Evolutionary conservation across 2,329 filamentous ascomycete species (phyloP).

Genomic region (Aurifilum marmelostoma): DNA sequence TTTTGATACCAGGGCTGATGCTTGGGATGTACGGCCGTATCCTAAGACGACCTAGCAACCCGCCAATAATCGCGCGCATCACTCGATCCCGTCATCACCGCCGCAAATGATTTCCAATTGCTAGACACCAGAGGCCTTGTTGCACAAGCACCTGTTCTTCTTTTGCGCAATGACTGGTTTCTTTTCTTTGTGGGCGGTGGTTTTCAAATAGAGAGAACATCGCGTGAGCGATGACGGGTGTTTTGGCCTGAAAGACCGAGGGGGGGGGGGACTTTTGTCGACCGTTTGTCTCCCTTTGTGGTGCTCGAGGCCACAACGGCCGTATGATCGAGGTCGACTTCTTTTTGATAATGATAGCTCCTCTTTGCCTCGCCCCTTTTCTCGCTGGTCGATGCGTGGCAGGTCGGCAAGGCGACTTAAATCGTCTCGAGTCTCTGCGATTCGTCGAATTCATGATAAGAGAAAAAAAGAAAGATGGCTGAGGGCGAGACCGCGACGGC

Average conservation of each 20-base stretch:
- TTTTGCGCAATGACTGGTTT: too few relatives aligned
- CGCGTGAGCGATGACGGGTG: background rate
- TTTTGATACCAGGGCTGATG: background rate
- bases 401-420: too few relatives aligned
- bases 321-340: background rate
- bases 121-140: background rate
- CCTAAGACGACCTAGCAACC: background rate
- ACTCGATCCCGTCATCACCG: background rate
- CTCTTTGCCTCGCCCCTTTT: too few relatives aligned
- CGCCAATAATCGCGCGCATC: background rate
- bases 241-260: background rate
- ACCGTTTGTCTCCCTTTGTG: conserved; percentile 12
- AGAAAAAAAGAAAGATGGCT: background rate
- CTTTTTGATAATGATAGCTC: too few relatives aligned
- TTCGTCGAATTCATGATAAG: background rate
- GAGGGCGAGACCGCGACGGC: background rate
- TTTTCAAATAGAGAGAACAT: too few relatives aligned
- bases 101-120: background rate
- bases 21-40: background rate
- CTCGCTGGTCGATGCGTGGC: too few relatives aligned
- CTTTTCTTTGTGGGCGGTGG: background rate
- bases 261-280: conserved; percentile 7
- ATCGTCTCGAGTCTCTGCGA: background rate
- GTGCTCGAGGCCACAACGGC: background rate
- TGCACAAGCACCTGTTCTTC: background rate